These are phyloP conservation scores for Alternaria sp. DNA, from an alignment of 2,329 filamentous ascomycete genomes.

Conservation along the genomic window DNA sequence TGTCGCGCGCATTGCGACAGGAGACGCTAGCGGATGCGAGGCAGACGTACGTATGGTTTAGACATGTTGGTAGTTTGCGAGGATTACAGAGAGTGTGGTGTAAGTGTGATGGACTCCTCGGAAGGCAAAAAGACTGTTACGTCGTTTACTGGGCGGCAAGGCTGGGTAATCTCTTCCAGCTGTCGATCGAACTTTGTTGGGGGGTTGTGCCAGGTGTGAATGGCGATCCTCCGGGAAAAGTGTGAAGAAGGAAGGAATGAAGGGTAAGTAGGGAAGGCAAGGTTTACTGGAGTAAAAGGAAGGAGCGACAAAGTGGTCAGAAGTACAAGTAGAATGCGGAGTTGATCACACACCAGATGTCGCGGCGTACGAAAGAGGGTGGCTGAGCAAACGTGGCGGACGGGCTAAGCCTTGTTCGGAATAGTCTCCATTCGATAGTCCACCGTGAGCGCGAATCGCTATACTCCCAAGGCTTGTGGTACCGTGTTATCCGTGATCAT, in stretches of 20 bases:
- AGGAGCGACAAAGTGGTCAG: background rate
- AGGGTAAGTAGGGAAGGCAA: background rate
- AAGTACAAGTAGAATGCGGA: background rate
- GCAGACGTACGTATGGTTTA: constrained; percentile 11
- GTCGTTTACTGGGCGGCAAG: constrained; percentile 4
- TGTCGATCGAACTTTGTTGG: background rate
- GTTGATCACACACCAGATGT: constrained; percentile 16
- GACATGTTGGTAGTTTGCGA: constrained; percentile 5
- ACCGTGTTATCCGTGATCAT: constrained; percentile 3
- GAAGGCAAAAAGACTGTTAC: background rate
- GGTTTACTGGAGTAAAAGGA: background rate
- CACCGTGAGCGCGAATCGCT: background rate
- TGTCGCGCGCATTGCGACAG: background rate
- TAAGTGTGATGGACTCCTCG: background rate
- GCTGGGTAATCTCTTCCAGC: constrained; percentile 8
- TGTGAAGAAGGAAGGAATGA: background rate
- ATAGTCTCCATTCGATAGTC: background rate
- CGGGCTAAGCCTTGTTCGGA: constrained; percentile 1
- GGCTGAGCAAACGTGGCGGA: constrained; percentile 16
- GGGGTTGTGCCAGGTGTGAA: background rate
- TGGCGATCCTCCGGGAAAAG: background rate
- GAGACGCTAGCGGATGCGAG: background rate
- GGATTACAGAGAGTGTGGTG: background rate
- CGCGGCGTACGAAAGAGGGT: constrained; percentile 15
- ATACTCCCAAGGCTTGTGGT: background rate